phyloP scores from a whole-genome alignment of 2,329 filamentous ascomycete genomes.

The Apiospora arundinis region DNA sequence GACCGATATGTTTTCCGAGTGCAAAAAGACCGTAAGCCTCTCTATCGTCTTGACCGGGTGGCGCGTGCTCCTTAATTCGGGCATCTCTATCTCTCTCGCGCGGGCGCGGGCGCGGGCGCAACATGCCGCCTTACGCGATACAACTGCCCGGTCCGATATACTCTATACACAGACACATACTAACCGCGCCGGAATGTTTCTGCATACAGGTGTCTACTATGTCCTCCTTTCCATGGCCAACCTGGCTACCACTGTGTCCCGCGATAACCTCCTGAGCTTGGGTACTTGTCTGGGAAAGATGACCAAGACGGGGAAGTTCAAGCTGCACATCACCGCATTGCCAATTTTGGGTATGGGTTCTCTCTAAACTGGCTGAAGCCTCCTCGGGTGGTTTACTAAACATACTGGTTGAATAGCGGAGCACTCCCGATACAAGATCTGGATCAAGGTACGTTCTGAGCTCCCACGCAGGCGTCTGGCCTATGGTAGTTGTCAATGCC shows the following conservation, averaged over 20 bases:
- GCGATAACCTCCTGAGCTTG: slow-evolving; percentile 83
- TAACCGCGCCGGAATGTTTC: neutral
- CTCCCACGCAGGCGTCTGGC: neutral
- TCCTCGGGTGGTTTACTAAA: neutral
- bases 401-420: slow-evolving; percentile 51
- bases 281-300: slow-evolving; percentile 93
- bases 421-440: slow-evolving; percentile 95
- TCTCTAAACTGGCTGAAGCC: slow-evolving; percentile 52
- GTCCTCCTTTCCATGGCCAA: slow-evolving; percentile 90
- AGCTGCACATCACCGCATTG: slow-evolving; percentile 87
- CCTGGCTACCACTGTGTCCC: slow-evolving; percentile 83
- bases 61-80: neutral
- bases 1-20: slow-evolving; percentile 88
- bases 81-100: neutral
- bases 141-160: neutral
- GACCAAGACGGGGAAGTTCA: slow-evolving; percentile 95
- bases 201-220: slow-evolving; percentile 68
- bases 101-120: too few species aligned
- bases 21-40: slow-evolving; percentile 66
- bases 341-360: slow-evolving; percentile 68
- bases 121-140: neutral
- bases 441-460: slow-evolving; percentile 65
- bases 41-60: neutral
- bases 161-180: neutral
- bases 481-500: neutral